Base-by-base conservation (phyloP, 1,284 basidiomycete genomes). In the Sparassis latifolia region DNA sequence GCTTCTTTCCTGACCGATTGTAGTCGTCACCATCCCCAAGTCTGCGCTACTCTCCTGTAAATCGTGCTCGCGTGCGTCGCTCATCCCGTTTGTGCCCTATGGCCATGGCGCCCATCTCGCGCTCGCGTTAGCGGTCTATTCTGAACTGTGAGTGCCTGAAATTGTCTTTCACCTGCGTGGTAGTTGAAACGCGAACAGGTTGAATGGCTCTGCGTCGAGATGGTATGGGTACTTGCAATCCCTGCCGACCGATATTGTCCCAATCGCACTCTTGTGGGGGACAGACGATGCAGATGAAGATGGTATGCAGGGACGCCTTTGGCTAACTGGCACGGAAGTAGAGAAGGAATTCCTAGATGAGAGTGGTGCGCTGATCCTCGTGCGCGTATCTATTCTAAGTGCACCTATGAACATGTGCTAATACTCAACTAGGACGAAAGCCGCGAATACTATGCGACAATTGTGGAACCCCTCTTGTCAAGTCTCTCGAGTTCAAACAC, bases 141-240 rank as follows among this genome's bases (percentile, higher is more conserved):
- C 69, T 31, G 84, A 88, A 65, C 63, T 82, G 83, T 86, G 67
- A 69, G 80, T 71, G 28, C 28, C 39, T 40, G n/a, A 45, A 44
- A 39, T 27, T 32, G 30, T 33, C 5, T 29, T n/a, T 44, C 33
- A 48, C 49, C 27, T 50, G 51, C 42, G 41, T 45, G 29, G 31
- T 5, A 30, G 39, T 33, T 20, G 33, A 33, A 10, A 12, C 47
- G 45, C 9, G 31, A 70, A 44, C 66, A 77, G 71, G 63, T 66
- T 67, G 33, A 67, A 61, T 46, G 74, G 73, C 28, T 44, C 58
- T 29, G 48, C 52, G 32, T 89, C 88, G 4, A 69, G 69, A 47
- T 91, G 86, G 85, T 71, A 66, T 57, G 79, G 76, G 40, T 91
- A 90, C 66, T 59, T 91, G 10, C 76, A 82, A 57, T 82, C 83